Base-by-base conservation (phyloP, 73 alveolate genomes). In the Paramecium pentaurelia region DNA sequence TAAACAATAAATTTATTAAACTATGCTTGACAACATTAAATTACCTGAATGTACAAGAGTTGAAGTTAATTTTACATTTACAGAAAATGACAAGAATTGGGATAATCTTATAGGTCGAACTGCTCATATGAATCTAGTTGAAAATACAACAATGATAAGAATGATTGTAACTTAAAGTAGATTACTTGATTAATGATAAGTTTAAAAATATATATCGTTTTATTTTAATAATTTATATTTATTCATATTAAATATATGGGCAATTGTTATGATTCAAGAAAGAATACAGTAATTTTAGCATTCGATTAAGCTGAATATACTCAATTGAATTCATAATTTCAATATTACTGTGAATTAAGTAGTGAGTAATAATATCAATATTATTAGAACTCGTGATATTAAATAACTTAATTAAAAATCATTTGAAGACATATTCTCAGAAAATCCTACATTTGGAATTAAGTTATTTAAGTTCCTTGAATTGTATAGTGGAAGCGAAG, bases 71-170 rank as follows among this genome's bases (percentile, higher is more conserved):
- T 80, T 80, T 47, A 11, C 27, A 80, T 80, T 20, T 2, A 47
- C 49, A 20, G 45, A 47, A 11, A 47, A 80, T 37, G 60, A 49
- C 3, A 42, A 44, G 27, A 80, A 64, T 20, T 80, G 91, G 91
- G 91, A 80, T 49, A 80, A 80, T 25, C 30, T 80, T 6, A 49
- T 80, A 2, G 91, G 91, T n/a, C 49, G 91, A 42, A 49, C 73
- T 25, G 91, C 91, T 11, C 91, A 80, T 47, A 80, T 80, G 91
- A 45, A 47, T 42, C 49, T 80, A 49, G 91, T 80, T 42, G 91
- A 80, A 59, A 80, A 80, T 80, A 27, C 34, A 20, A 80, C 91
- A 5, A 80, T 80, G 91, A 80, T 80, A 38, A 80, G 75, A 6
- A 80, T 80, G 91, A 80, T 80, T 80, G 87, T 73, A 3, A 64